Conservation (phyloP, 495 filamentous ascomycete species). For the Aspergillus panamensis region DNA sequence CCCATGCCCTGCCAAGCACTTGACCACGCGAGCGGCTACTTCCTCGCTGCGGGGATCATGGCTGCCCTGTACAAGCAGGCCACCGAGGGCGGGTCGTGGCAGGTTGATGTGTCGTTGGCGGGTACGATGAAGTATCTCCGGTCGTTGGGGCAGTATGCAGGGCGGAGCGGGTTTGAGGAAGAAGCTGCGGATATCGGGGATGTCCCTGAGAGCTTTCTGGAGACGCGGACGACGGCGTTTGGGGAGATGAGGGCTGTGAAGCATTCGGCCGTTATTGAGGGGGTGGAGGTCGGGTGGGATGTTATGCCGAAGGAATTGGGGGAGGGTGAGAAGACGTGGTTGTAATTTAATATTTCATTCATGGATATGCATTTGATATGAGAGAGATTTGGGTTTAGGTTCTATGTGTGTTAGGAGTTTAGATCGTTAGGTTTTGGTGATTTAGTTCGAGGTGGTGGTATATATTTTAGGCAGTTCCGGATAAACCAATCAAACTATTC, state of each 20-base stretch:
- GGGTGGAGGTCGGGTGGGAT: constrained; percentile 28
- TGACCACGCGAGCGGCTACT: constrained; percentile 61
- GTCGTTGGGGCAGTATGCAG: constrained; percentile 23
- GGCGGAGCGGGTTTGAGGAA: constrained; percentile 17
- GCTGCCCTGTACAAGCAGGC: constrained; percentile 52
- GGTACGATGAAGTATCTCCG: constrained; percentile 30
- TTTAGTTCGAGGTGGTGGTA: no score
- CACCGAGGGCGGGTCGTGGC: constrained; percentile 53
- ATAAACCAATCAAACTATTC: no score
- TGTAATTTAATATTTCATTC: neutral
- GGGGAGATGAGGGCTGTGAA: constrained; percentile 24
- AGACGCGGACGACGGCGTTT: constrained; percentile 21
- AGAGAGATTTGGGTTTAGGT: no score
- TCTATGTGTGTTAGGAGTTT: no score
- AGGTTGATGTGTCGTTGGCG: constrained; percentile 48
- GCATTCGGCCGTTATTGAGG: constrained; percentile 25
- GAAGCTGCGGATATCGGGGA: constrained; percentile 7
- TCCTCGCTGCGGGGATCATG: constrained; percentile 54
- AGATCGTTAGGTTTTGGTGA: no score
- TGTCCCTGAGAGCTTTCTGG: constrained; percentile 22
- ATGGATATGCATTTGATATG: neutral
- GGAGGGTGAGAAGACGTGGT: constrained; percentile 24
- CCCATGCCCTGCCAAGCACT: constrained; percentile 51
- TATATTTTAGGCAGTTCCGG: no score
- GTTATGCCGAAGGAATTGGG: constrained; percentile 27